A percentile compares a stretch with the other conserved stretches of the same genome.
Evolutionary conservation across 495 filamentous ascomycete species (phyloP).

Genomic region (Viridothelium virens): DNA sequence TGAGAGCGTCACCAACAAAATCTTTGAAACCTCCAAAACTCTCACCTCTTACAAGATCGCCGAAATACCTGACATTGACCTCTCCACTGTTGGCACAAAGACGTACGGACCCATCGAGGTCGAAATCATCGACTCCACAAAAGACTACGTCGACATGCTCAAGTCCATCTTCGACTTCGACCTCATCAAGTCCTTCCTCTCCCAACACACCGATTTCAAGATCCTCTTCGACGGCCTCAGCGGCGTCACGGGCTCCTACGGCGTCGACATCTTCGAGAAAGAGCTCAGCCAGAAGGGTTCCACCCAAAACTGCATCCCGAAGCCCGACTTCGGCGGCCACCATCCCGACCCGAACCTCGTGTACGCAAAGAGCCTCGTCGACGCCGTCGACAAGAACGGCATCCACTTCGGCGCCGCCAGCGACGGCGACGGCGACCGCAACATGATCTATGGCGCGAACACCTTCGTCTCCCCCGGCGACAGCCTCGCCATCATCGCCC

Average conservation of each 20-base stretch:
- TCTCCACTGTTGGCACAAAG: slow-evolving; percentile 69
- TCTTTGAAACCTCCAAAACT: slow-evolving; percentile 80
- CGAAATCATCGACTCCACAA: slow-evolving; percentile 84
- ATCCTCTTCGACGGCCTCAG: slow-evolving; percentile 90
- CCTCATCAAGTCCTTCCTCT: slow-evolving; percentile 87
- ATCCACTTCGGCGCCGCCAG: slow-evolving; percentile 95
- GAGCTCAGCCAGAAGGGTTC: slow-evolving; percentile 79
- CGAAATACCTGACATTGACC: slow-evolving; percentile 79
- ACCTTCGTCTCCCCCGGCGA: slow-evolving; percentile 95
- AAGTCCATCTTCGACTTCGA: slow-evolving; percentile 98
- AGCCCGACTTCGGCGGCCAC: slow-evolving; percentile 89
- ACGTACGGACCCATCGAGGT: slow-evolving; percentile 82
- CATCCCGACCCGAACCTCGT: slow-evolving; percentile 97
- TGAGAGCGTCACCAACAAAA: slow-evolving; percentile 94
- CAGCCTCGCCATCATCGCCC: slow-evolving; percentile 93
- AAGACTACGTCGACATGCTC: slow-evolving; percentile 89
- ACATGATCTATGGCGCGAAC: slow-evolving; percentile 99
- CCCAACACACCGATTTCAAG: slow-evolving; percentile 81
- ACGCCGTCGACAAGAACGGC: slow-evolving; percentile 79
- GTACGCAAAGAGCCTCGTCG: slow-evolving; percentile 93
- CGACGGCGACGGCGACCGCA: slow-evolving; percentile 95
- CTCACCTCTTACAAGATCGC: slow-evolving; percentile 87
- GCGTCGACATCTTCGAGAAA: slow-evolving; percentile 84
- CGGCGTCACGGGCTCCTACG: slow-evolving; percentile 94
- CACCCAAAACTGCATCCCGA: slow-evolving; percentile 88